These are phyloP conservation scores for Gracilaria gracilis DNA, from an alignment of 23 red algal species.

Conservation along the genomic window DNA sequence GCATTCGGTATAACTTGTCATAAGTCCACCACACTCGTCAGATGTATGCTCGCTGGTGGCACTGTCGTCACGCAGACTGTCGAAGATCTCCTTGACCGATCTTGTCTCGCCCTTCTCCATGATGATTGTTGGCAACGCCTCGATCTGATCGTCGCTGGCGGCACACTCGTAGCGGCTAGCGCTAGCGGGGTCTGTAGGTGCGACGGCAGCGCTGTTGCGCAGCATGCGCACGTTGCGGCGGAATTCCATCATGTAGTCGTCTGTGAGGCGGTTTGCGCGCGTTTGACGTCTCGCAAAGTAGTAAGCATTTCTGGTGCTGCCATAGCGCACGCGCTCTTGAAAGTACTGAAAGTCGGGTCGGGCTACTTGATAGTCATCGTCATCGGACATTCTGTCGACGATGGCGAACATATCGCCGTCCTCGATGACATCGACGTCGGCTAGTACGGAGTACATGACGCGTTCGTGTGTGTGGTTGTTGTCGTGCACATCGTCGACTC, in stretches of 20 bases:
- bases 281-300: conserved; percentile 45
- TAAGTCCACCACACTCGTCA: conserved; percentile 23
- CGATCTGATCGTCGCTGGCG: conserved; percentile 66
- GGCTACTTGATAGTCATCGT: conserved; percentile 47
- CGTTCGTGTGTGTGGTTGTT: not conserved
- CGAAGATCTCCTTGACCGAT: conserved; percentile 57
- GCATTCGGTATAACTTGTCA: conserved; percentile 58
- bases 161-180: conserved; percentile 43
- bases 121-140: conserved; percentile 44
- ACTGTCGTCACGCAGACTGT: conserved; percentile 22
- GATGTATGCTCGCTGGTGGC: not conserved
- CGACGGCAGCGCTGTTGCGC: not conserved
- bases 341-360: conserved; percentile 38
- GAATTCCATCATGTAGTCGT: conserved; percentile 45
- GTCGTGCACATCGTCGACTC: conserved; percentile 5
- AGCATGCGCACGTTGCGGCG: conserved; percentile 30
- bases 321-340: conserved; percentile 20
- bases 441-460: conserved; percentile 36
- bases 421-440: conserved; percentile 24
- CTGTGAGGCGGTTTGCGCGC: conserved; percentile 13
- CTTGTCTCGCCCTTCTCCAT: conserved; percentile 63
- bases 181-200: not conserved
- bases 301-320: conserved; percentile 49
- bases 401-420: conserved; percentile 51
- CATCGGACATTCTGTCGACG: conserved; percentile 57